These are phyloP conservation scores for Melastoma malabathricum DNA, from an alignment of 345 rosid species.

Conservation along the genomic window DNA sequence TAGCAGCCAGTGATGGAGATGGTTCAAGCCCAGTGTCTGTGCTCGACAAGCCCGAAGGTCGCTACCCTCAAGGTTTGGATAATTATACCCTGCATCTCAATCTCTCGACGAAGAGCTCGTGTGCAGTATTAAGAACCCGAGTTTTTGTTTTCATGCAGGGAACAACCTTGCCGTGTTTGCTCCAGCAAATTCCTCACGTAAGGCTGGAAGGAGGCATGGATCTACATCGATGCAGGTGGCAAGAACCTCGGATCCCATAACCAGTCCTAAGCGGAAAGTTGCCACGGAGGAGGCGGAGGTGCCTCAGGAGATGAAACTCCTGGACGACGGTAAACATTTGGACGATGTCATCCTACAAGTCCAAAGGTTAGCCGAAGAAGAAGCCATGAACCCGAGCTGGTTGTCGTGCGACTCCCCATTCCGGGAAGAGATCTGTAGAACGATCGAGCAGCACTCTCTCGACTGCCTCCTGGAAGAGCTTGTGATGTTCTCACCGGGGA, in stretches of 20 bases:
- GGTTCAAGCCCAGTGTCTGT: conserved; percentile 50
- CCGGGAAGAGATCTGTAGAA: conserved; percentile 2
- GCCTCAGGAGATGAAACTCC: no score
- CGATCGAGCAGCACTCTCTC: conserved; percentile 7
- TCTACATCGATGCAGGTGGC: no score
- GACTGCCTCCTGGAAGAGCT: conserved; percentile 5
- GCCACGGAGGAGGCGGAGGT: no score
- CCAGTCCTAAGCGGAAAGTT: no score
- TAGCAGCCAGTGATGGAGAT: conserved; percentile 11
- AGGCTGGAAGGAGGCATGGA: no score
- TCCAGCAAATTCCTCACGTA: no score
- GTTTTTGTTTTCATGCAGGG: neutral
- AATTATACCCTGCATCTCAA: neutral
- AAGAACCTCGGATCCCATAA: no score
- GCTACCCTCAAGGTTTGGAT: conserved; percentile 5
- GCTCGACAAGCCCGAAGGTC: conserved; percentile 13
- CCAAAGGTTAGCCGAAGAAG: neutral
- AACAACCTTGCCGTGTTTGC: no score
- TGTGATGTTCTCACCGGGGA: neutral
- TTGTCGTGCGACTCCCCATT: neutral
- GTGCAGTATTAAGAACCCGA: neutral
- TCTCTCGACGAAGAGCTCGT: neutral
- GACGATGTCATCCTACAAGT: neutral
- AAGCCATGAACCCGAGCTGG: conserved; percentile 1
- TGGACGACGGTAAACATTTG: no score